These are phyloP conservation scores for Pseudogymnoascus sp. DNA, from an alignment of 2,329 filamentous ascomycete species.

Conservation along the genomic window DNA sequence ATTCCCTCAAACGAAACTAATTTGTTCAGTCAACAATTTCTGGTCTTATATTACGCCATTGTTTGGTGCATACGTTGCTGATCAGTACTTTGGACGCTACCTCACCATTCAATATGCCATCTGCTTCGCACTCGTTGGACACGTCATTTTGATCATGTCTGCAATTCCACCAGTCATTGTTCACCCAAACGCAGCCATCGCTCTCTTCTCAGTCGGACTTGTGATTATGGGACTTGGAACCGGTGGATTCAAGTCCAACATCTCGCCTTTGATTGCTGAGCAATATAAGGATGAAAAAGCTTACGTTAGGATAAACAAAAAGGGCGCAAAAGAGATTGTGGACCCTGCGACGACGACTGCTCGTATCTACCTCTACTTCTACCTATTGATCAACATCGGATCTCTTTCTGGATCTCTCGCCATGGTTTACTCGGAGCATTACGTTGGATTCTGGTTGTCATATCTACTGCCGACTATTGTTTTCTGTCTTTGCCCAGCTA, in stretches of 20 bases:
- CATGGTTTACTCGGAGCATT: slow-evolving; percentile 70
- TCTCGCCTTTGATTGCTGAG: slow-evolving; percentile 56
- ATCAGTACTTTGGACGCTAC: slow-evolving; percentile 60
- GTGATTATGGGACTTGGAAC: slow-evolving; percentile 61
- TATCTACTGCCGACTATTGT: slow-evolving; percentile 60
- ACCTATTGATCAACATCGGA: slow-evolving; percentile 63
- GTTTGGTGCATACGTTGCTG: slow-evolving; percentile 50
- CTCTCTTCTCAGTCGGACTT: slow-evolving; percentile 54
- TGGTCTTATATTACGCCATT: slow-evolving; percentile 45
- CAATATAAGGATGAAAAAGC: slow-evolving; percentile 48
- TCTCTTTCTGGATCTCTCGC: slow-evolving; percentile 49
- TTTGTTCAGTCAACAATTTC: slow-evolving; percentile 36
- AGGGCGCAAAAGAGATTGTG: slow-evolving; percentile 52
- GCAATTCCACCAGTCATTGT: slow-evolving; percentile 54
- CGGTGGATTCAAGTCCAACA: slow-evolving; percentile 66
- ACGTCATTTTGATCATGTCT: slow-evolving; percentile 57
- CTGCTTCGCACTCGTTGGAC: slow-evolving; percentile 51
- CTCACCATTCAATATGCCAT: slow-evolving; percentile 46
- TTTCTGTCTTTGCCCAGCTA: slow-evolving; percentile 54
- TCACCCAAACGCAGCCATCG: slow-evolving; percentile 44
- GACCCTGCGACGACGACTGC: slow-evolving; percentile 51
- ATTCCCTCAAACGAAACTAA: slow-evolving; percentile 21
- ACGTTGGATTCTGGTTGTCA: slow-evolving; percentile 67
- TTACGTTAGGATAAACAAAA: slow-evolving; percentile 40
- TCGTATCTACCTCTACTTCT: slow-evolving; percentile 62